These are phyloP conservation scores for Teratosphaeria viscida DNA, from an alignment of 2,329 filamentous ascomycete genomes.

Conservation along the genomic window DNA sequence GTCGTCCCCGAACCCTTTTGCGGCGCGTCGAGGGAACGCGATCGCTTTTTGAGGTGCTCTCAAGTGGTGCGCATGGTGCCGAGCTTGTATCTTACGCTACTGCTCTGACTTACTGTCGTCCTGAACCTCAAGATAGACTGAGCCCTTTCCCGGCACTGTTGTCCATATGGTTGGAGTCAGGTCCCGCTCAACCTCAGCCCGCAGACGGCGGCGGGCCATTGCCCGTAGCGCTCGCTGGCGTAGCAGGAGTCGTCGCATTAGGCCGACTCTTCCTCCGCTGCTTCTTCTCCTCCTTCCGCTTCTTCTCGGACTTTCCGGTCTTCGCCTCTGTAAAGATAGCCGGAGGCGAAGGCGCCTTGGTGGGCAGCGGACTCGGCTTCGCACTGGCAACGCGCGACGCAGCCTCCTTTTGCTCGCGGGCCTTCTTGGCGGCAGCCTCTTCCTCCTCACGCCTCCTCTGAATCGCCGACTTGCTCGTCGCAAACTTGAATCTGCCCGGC, in stretches of 20 bases:
- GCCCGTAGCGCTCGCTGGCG: not conserved
- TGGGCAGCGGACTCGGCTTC: not conserved
- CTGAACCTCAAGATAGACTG: too few species aligned
- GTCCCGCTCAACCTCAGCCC: not conserved
- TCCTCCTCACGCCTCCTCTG: conserved; percentile 31
- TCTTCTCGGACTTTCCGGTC: conserved; percentile 3
- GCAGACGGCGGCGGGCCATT: not conserved
- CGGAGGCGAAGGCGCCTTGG: conserved; percentile 4
- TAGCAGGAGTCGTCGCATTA: conserved; percentile 3
- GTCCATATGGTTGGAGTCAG: not conserved
- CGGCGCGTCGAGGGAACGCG: too few species aligned
- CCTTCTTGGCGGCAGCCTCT: conserved; percentile 10
- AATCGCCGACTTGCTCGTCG: conserved; percentile 32
- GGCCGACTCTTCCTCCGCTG: conserved; percentile 12
- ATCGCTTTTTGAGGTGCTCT: too few species aligned
- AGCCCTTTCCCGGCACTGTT: not conserved
- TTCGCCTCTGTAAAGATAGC: conserved; percentile 8
- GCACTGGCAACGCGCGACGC: conserved; percentile 2
- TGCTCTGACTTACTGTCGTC: not conserved
- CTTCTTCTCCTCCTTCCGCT: conserved; percentile 10
- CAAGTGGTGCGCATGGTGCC: too few species aligned
- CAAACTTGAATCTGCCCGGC: conserved; percentile 51
- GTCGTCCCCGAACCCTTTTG: too few species aligned
- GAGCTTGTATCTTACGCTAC: not conserved
- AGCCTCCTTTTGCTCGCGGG: not conserved